Evolutionary conservation across 2,329 filamentous ascomycete species (phyloP), one percentile per base, ranked within the genome.

Genomic region (Colletotrichum phormii): DNA sequence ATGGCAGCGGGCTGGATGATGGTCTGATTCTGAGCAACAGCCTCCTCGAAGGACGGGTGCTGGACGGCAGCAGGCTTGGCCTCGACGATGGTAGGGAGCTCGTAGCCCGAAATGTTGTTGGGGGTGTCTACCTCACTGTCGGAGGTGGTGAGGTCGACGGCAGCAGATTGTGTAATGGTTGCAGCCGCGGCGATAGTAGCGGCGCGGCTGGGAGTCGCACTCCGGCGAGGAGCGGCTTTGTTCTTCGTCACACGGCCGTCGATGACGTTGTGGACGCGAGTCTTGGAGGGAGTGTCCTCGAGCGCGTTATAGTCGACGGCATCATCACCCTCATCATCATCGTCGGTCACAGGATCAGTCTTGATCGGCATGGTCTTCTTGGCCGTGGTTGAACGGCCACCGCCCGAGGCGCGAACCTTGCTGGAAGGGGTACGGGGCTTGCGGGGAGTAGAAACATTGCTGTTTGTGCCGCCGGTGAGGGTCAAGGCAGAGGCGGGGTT

Each of bases 401-500:
- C 67, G 31, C 73, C 67, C 26, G 74, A 68, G 18, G 70, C 67
- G 18, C 57, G 75, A 22, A 60, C 55, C 46, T 67, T 75, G 53
- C 67, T 77, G 5, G 76, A 71, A 3, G 76, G 62, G 6, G 76
- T 70, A 33, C 72, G 73, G 1, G 55, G 66, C 15, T 74, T 68
- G 61, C 75, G 75, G 5, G 78, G 81, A 0, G 81, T 83, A 18
- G 75, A 78, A 2, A 76, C 74, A 13, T 77, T 69, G 24, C 77
- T 76, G 24, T 77, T 75, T n/a, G 74, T 74, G 35, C 77, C 77
- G 3, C 73, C 73, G 11, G 77, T 75, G 55, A 80, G 75, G 53
- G 72, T 75, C 29, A 88, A 78, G 26, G 82, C 82, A 57, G 76
- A 80, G 13, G 86, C 81, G 0, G 89, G 86, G 75, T 88, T 84